These are phyloP conservation scores for Nectriaceae sp. DNA, from an alignment of 2,329 filamentous ascomycete species.

Conservation along the genomic window DNA sequence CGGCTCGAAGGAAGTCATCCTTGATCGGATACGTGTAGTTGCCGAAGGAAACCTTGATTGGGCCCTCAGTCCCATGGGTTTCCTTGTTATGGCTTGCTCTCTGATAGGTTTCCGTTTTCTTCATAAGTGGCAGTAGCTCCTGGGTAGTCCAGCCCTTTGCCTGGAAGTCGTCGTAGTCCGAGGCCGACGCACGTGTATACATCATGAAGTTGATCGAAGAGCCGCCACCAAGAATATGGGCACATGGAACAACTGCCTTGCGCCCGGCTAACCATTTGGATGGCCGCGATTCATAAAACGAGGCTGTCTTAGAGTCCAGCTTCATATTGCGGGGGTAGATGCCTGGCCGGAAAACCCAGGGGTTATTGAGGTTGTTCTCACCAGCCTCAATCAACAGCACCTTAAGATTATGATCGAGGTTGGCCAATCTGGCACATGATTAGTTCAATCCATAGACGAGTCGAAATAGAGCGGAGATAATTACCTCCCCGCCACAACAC, in stretches of 20 bases:
- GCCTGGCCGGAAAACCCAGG: slow-evolving; percentile 74
- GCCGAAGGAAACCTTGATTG: slow-evolving; percentile 56
- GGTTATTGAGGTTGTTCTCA: slow-evolving; percentile 75
- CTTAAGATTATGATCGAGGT: slow-evolving; percentile 72
- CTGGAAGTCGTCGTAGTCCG: slow-evolving; percentile 37
- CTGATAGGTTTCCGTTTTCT: slow-evolving; percentile 37
- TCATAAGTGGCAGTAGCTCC: slow-evolving; percentile 34
- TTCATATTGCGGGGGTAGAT: slow-evolving; percentile 81
- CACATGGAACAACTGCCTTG: slow-evolving; percentile 27
- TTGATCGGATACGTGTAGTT: slow-evolving; percentile 43
- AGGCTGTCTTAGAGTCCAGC: slow-evolving; percentile 77
- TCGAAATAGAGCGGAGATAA: slow-evolving; percentile 3
- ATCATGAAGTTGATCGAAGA: slow-evolving; percentile 37
- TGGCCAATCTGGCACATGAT: slow-evolving; percentile 61
- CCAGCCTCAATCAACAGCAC: slow-evolving; percentile 72
- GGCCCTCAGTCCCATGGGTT: slow-evolving; percentile 55
- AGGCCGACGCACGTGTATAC: slow-evolving; percentile 33
- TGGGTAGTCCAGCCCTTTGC: slow-evolving; percentile 35
- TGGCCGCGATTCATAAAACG: slow-evolving; percentile 77
- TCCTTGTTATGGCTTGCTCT: slow-evolving; percentile 57
- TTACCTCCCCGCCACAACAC: slow-evolving; percentile 59
- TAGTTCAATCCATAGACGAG: too few species aligned
- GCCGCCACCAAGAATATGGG: slow-evolving; percentile 32
- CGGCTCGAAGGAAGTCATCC: slow-evolving; percentile 52
- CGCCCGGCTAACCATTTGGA: slow-evolving; percentile 36